Percentiles rank a stretch among this genome's conserved stretches.
Evolutionary conservation across 441 rosid genomes (phyloP).

Genomic region (Erodium chrysanthum): DNA sequence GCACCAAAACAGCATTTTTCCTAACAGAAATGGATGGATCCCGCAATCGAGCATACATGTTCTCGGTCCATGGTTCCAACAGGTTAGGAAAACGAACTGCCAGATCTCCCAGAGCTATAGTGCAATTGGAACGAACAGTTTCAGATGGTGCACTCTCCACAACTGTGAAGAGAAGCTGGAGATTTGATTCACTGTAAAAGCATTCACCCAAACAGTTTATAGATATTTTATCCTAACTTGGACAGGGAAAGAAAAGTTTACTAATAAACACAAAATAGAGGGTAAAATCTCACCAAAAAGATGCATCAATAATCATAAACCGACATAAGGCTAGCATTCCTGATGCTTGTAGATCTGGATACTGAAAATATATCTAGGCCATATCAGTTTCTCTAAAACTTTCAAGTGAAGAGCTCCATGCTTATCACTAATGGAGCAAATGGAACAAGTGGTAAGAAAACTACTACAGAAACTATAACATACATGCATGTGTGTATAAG

Average conservation of each 20-base stretch:
- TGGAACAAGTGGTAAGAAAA: neutral
- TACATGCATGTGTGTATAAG: neutral
- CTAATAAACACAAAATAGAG: neutral
- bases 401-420: neutral
- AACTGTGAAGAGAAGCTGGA: slow-evolving; percentile 95
- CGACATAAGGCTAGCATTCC: slow-evolving; percentile 94
- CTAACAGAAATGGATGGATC: slow-evolving; percentile 78
- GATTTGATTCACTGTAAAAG: slow-evolving; percentile 70
- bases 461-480: neutral
- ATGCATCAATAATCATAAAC: slow-evolving; percentile 85
- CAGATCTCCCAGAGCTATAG: slow-evolving; percentile 91
- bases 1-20: slow-evolving; percentile 97
- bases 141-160: slow-evolving; percentile 90
- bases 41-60: slow-evolving; percentile 74
- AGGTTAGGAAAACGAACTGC: slow-evolving; percentile 96
- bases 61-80: slow-evolving; percentile 95
- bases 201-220: slow-evolving; percentile 18
- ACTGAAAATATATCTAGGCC: slow-evolving; percentile 36
- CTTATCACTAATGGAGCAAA: neutral
- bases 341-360: slow-evolving; percentile 86
- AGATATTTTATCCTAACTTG: slow-evolving; percentile 8
- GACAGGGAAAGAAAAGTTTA: neutral
- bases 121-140: slow-evolving; percentile 89
- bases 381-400: slow-evolving; percentile 11
- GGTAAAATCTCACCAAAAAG: slow-evolving; percentile 53